A percentile compares a stretch with the other conserved stretches of the same genome.
phyloP scores from a whole-genome alignment of 805 yeast genomes.

The Metschnikowia gruessii region DNA sequence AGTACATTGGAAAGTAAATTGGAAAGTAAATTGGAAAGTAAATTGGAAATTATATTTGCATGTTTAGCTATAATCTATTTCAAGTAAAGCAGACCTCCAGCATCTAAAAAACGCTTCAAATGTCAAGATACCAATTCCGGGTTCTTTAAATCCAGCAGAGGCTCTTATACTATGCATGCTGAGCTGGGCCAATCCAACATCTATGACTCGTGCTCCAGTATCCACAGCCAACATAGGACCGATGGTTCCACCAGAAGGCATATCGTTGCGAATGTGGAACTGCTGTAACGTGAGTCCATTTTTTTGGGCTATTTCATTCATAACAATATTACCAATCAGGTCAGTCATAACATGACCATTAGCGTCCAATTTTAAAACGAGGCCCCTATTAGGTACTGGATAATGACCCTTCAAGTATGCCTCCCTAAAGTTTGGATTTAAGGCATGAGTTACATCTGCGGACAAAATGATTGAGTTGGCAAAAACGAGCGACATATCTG shows the following conservation, averaged over 20 bases:
- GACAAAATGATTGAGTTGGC: constrained; percentile 38
- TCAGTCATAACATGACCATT: constrained; percentile 41
- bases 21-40: too few species aligned
- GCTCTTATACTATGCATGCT: constrained; percentile 44
- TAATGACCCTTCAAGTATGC: constrained; percentile 32
- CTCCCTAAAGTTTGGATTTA: constrained; percentile 39
- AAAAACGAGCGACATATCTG: constrained; percentile 16
- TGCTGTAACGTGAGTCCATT: constrained; percentile 31
- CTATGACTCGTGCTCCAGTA: constrained; percentile 38
- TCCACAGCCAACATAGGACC: constrained; percentile 39
- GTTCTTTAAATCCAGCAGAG: constrained; percentile 37
- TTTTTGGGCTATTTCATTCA: constrained; percentile 25
- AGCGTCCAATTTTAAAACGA: constrained; percentile 36
- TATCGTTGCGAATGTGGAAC: constrained; percentile 41
- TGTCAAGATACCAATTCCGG: constrained; percentile 35
- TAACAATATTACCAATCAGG: constrained; percentile 27
- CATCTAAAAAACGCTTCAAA: constrained; percentile 31
- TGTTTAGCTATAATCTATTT: constrained; percentile 10
- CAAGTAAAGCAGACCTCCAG: constrained; percentile 22
- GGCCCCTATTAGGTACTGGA: constrained; percentile 40
- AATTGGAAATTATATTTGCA: too few species aligned
- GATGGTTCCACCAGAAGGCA: constrained; percentile 42
- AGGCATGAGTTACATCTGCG: constrained; percentile 43
- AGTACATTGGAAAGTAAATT: too few species aligned
- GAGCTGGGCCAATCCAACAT: constrained; percentile 42